Conservation (phyloP, 441 rosid species). For the Populus hybrid region DNA sequence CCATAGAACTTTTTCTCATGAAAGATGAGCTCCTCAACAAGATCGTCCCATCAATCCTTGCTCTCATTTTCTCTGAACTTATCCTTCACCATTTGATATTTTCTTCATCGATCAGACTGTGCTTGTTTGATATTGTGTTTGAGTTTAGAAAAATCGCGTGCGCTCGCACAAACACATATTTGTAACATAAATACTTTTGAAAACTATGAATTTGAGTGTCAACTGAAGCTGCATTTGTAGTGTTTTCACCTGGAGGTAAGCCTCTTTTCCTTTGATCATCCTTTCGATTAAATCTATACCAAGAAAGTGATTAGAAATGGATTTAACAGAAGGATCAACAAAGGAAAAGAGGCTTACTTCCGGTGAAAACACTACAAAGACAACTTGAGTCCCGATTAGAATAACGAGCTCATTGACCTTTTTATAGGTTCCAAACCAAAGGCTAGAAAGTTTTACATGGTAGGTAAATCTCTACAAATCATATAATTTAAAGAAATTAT, state of each 20-base stretch:
- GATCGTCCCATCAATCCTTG: too few relatives aligned
- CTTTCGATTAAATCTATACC: background rate
- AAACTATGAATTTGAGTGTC: background rate
- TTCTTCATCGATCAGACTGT: too few relatives aligned
- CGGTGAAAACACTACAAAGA: background rate
- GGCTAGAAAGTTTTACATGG: background rate
- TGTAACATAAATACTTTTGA: too few relatives aligned
- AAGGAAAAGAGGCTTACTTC: background rate
- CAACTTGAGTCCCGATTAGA: background rate
- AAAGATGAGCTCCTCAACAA: too few relatives aligned
- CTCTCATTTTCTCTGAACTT: too few relatives aligned
- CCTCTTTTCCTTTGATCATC: background rate
- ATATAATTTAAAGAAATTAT: too few relatives aligned
- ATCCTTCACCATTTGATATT: too few relatives aligned
- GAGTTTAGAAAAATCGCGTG: too few relatives aligned
- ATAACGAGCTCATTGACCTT: background rate
- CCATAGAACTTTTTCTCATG: too few relatives aligned
- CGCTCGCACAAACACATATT: too few relatives aligned
- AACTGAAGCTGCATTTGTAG: background rate
- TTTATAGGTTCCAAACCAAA: background rate
- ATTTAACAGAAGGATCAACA: background rate
- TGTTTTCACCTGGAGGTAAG: background rate
- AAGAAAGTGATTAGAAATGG: background rate
- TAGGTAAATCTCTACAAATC: background rate
- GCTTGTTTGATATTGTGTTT: too few relatives aligned